Conservation (phyloP, 2,329 filamentous ascomycete species). For the Conoideocrella luteorostrata region DNA sequence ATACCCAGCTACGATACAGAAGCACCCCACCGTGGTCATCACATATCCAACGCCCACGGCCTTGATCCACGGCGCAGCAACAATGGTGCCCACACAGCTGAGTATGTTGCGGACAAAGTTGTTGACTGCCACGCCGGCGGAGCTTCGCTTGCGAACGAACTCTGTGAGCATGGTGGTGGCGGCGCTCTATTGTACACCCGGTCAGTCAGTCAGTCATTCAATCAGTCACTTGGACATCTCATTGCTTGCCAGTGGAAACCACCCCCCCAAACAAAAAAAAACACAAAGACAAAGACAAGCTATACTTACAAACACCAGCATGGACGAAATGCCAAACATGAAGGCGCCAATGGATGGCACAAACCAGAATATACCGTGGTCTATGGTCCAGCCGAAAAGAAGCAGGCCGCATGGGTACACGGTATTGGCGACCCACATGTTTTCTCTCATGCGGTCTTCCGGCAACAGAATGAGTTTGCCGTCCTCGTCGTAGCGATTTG, state of each 20-base stretch:
- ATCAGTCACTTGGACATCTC: too few species aligned
- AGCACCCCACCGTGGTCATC: slow-evolving; percentile 52
- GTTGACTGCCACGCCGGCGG: slow-evolving; percentile 70
- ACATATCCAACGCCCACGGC: slow-evolving; percentile 72
- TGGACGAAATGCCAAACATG: slow-evolving; percentile 68
- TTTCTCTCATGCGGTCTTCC: slow-evolving; percentile 78
- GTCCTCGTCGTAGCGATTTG: slow-evolving; percentile 59
- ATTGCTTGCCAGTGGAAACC: too few species aligned
- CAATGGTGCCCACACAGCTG: slow-evolving; percentile 62
- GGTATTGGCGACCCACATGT: slow-evolving; percentile 68
- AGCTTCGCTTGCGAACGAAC: slow-evolving; percentile 67
- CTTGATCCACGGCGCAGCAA: slow-evolving; percentile 63
- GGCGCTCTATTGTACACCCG: slow-evolving; percentile 43
- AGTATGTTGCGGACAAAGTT: slow-evolving; percentile 78
- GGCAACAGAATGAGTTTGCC: slow-evolving; percentile 64
- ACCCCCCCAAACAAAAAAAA: background rate
- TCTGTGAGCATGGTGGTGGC: slow-evolving; percentile 80
- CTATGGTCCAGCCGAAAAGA: slow-evolving; percentile 70
- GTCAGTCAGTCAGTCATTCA: too few species aligned
- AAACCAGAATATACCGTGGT: slow-evolving; percentile 59
- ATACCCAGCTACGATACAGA: slow-evolving; percentile 52
- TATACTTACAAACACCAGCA: slow-evolving; percentile 70
- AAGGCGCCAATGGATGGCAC: slow-evolving; percentile 60
- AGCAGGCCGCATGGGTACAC: slow-evolving; percentile 66
- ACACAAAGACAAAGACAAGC: background rate